Percentiles rank a stretch among this genome's conserved stretches.
Conservation (phyloP, 2,329 filamentous ascomycete species). For the Alternaria arborescens region DNA sequence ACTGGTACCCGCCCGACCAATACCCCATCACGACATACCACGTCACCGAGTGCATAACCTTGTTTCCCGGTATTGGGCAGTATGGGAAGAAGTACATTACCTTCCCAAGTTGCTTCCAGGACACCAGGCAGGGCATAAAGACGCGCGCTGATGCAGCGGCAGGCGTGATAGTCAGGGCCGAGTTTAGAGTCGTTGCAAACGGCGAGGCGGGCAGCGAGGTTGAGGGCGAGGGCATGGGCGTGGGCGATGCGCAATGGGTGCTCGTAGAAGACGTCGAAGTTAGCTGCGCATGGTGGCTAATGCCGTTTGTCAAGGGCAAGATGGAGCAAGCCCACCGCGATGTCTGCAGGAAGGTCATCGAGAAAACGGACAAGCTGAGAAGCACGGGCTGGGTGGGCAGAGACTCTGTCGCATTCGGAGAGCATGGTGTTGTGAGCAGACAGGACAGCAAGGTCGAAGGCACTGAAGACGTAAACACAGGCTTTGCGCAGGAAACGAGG, state of each 20-base stretch:
- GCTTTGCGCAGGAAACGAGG: conserved; percentile 7
- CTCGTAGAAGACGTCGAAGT: conserved; percentile 49
- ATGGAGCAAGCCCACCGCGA: conserved; percentile 46
- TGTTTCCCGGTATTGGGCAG: conserved; percentile 42
- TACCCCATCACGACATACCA: conserved; percentile 39
- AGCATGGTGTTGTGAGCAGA: background rate
- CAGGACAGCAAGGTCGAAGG: conserved; percentile 27
- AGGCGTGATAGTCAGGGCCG: conserved; percentile 42
- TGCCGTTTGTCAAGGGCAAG: conserved; percentile 47
- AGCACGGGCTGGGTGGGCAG: conserved; percentile 5
- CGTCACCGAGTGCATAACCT: conserved; percentile 43
- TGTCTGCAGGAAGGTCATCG: conserved; percentile 45
- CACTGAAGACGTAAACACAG: conserved; percentile 8
- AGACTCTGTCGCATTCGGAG: background rate
- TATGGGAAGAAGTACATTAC: conserved; percentile 43
- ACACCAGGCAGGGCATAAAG: conserved; percentile 44
- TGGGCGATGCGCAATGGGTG: conserved; percentile 45
- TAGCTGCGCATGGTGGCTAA: conserved; percentile 45
- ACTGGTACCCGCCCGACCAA: conserved; percentile 46
- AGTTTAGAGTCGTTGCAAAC: conserved; percentile 39
- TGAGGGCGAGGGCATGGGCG: conserved; percentile 43
- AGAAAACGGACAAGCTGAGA: conserved; percentile 41
- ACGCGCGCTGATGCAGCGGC: conserved; percentile 43
- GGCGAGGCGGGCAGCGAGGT: conserved; percentile 39
- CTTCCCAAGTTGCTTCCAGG: conserved; percentile 45